Conservation (phyloP, 2,329 filamentous ascomycete species). For the Dothistroma pini region DNA sequence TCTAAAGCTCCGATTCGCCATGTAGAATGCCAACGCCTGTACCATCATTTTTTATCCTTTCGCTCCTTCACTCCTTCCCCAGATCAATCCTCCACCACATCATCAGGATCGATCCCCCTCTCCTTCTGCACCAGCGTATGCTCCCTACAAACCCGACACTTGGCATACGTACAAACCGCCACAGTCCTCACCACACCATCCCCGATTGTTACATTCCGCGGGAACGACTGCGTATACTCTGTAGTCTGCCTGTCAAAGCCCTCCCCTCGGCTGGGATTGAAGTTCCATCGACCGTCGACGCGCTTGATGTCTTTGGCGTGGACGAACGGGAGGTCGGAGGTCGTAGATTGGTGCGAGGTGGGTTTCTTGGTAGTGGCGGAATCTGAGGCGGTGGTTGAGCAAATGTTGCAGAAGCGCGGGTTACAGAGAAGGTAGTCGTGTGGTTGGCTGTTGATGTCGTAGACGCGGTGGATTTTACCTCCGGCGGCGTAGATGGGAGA, state of each 20-base stretch:
- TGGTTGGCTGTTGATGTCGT: not conserved
- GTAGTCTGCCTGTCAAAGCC: conserved; percentile 1
- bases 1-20: not conserved
- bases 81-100: not conserved
- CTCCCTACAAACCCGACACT: conserved; percentile 1
- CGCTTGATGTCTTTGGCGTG: conserved; percentile 1
- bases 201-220: conserved; percentile 2
- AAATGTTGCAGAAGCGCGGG: not conserved
- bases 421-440: conserved; percentile 2
- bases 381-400: not conserved
- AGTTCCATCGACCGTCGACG: not conserved
- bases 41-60: not conserved
- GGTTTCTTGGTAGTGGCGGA: not conserved
- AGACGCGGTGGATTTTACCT: conserved; percentile 5
- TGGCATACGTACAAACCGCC: conserved; percentile 3
- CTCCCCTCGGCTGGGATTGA: not conserved
- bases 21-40: not conserved
- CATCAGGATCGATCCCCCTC: not conserved
- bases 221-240: not conserved
- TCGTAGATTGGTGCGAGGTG: not conserved
- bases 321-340: not conserved
- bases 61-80: not conserved
- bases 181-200: conserved; percentile 3
- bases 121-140: not conserved
- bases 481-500: not conserved